Conservation (phyloP, 2,329 filamentous ascomycete genomes). For the Pseudogymnoascus sp. region DNA sequence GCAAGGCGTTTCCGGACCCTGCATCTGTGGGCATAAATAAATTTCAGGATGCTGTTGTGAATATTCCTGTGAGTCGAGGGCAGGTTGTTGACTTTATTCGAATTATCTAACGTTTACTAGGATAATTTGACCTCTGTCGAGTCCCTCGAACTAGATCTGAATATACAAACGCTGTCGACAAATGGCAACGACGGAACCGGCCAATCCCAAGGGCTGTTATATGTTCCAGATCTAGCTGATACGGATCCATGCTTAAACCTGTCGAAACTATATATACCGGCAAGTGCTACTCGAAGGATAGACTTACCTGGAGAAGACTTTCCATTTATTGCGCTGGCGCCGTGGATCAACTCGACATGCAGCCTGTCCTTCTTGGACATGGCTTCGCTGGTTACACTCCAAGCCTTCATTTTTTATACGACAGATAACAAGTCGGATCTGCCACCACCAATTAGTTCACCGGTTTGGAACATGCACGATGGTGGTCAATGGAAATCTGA, state of each 20-base stretch:
- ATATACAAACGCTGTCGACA: slow-evolving; percentile 65
- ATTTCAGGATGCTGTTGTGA: neutral
- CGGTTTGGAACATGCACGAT: slow-evolving; percentile 64
- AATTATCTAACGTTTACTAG: neutral
- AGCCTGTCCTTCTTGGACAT: slow-evolving; percentile 62
- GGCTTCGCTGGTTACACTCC: slow-evolving; percentile 49
- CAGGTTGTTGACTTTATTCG: neutral
- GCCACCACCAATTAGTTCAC: slow-evolving; percentile 58
- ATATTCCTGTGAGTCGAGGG: neutral
- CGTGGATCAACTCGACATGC: slow-evolving; percentile 73
- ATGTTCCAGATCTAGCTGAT: slow-evolving; percentile 62
- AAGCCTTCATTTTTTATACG: slow-evolving; percentile 56
- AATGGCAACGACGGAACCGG: slow-evolving; percentile 53
- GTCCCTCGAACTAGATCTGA: neutral
- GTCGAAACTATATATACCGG: slow-evolving; percentile 59
- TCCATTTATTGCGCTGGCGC: slow-evolving; percentile 71
- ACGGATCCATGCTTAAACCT: slow-evolving; percentile 54
- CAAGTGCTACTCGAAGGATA: slow-evolving; percentile 63
- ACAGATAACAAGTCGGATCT: slow-evolving; percentile 47
- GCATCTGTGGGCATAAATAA: neutral
- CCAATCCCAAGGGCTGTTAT: slow-evolving; percentile 70
- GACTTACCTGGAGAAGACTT: slow-evolving; percentile 60
- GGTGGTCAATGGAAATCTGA: slow-evolving; percentile 60
- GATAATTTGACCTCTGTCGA: neutral
- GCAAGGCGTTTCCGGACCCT: neutral